phyloP scores from a whole-genome alignment of 306 rosid genomes.

The Lathyrus sativus region DNA sequence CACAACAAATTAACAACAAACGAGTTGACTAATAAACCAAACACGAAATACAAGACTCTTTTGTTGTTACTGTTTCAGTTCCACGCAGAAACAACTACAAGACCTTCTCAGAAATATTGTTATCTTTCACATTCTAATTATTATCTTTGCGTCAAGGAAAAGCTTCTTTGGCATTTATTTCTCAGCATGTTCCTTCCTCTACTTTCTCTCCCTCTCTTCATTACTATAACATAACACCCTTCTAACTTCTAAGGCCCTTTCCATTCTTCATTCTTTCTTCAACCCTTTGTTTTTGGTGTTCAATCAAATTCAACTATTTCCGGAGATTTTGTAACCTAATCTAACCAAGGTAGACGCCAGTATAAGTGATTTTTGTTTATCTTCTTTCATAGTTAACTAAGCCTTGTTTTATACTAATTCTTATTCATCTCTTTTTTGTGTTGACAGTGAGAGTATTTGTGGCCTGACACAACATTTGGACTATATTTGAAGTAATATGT shows the following conservation, averaged over 20 bases:
- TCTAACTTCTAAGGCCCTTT: not conserved
- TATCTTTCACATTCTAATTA: constrained; percentile 20
- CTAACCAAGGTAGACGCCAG: constrained; percentile 6
- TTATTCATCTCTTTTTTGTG: constrained; percentile 25
- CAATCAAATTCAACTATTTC: not conserved
- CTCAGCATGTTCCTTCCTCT: constrained; percentile 40
- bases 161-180: constrained; percentile 26
- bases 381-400: not conserved
- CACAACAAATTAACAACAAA: not conserved
- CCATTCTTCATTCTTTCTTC: not conserved
- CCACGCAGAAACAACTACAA: constrained; percentile 1
- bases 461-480: constrained; percentile 29
- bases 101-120: not conserved
- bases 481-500: constrained; percentile 50
- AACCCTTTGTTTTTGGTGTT: not conserved
- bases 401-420: constrained; percentile 7
- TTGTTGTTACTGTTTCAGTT: constrained; percentile 15
- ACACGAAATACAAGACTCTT: constrained; percentile 35
- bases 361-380: not conserved
- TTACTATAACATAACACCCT: not conserved
- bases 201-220: not conserved
- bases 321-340: not conserved
- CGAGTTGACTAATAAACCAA: constrained; percentile 35
- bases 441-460: constrained; percentile 38
- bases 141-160: constrained; percentile 29